Percentiles rank a stretch among this genome's conserved stretches.
Conservation (phyloP, 345 rosid genomes). For the Populus nigra region DNA sequence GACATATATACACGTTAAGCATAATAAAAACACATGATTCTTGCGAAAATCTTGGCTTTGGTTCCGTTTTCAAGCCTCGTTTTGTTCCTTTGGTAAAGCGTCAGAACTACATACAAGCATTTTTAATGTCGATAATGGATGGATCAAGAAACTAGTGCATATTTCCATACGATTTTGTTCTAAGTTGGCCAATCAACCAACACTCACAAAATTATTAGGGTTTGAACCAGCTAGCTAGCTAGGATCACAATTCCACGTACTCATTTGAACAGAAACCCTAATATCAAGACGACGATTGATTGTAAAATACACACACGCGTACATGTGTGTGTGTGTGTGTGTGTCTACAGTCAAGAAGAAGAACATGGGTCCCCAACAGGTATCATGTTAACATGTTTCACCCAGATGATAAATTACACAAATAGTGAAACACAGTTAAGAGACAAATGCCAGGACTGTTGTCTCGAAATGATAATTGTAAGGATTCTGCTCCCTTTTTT, state of each 20-base stretch:
- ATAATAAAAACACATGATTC: conserved; percentile 40
- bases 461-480: conserved; percentile 38
- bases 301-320: neutral
- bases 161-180: conserved; percentile 20
- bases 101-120: neutral
- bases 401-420: conserved; percentile 20
- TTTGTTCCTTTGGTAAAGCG: conserved; percentile 13
- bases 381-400: conserved; percentile 36
- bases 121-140: conserved; percentile 36
- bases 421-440: conserved; percentile 33
- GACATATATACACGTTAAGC: conserved; percentile 12
- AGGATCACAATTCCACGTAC: conserved; percentile 32
- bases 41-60: conserved; percentile 52
- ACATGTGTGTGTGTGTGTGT: too few relatives aligned
- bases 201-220: conserved; percentile 1
- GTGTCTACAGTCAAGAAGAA: neutral
- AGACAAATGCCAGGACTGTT: conserved; percentile 57
- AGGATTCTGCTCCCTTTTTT: conserved; percentile 50
- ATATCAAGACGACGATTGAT: conserved; percentile 14
- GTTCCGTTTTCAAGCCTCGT: conserved; percentile 19
- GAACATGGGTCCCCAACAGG: conserved; percentile 37
- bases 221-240: conserved; percentile 17
- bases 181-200: conserved; percentile 21
- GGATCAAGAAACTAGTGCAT: conserved; percentile 3
- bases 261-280: conserved; percentile 28